phyloP scores from a whole-genome alignment of 768 basidiomycete genomes.

The Trametes meyenii region DNA sequence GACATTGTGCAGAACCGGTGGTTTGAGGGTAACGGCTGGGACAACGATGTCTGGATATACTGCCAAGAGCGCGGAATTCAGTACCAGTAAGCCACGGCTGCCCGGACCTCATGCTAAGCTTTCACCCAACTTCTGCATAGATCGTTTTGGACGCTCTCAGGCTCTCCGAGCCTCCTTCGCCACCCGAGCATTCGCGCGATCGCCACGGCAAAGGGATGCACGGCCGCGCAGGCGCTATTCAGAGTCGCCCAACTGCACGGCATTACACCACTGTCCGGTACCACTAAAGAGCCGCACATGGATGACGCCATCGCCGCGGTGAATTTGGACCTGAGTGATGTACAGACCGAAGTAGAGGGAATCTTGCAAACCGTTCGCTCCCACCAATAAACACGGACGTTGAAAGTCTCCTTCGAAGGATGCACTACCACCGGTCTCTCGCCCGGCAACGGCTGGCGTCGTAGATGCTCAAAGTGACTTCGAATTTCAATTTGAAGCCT shows the following conservation, averaged over 20 bases:
- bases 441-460: no score
- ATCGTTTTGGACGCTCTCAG: constrained; percentile 85
- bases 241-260: constrained; percentile 66
- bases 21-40: constrained; percentile 83
- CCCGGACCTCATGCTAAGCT: no score
- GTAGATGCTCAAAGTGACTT: no score
- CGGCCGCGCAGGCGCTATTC: constrained; percentile 69
- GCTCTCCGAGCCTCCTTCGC: constrained; percentile 65
- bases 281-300: constrained; percentile 70
- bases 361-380: not conserved
- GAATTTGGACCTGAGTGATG: constrained; percentile 37
- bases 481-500: no score
- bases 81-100: constrained; percentile 61
- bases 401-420: no score
- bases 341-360: not conserved
- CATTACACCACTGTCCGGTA: constrained; percentile 77
- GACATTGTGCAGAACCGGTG: constrained; percentile 85
- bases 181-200: constrained; percentile 50
- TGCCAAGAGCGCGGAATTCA: constrained; percentile 65
- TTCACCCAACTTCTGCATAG: constrained; percentile 38
- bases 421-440: no score
- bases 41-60: constrained; percentile 61
- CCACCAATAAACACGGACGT: no score
- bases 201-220: constrained; percentile 50
- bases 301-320: constrained; percentile 58